Evolutionary conservation across 2,329 filamentous ascomycete species (phyloP).

Genomic region (Parastagonospora avenae): DNA sequence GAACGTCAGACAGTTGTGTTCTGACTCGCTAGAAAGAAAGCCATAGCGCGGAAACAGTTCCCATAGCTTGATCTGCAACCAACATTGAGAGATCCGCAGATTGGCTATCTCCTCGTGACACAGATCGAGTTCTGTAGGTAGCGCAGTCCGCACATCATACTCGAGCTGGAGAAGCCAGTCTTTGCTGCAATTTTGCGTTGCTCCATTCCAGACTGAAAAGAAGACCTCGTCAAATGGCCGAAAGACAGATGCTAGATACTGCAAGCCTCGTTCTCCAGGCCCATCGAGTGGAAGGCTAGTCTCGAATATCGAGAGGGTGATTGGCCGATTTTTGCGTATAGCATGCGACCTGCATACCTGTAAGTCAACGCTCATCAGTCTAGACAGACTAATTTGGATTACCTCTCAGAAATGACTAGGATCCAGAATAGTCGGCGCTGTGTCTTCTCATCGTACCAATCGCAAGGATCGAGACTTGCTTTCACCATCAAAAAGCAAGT

Average conservation of each 20-base stretch:
- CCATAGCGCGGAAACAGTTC: slow-evolving; percentile 64
- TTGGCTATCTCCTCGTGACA: slow-evolving; percentile 62
- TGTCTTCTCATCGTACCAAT: slow-evolving; percentile 17
- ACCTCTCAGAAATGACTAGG: slow-evolving; percentile 34
- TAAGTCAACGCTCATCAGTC: neutral
- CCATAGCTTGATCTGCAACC: slow-evolving; percentile 69
- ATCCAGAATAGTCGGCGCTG: slow-evolving; percentile 30
- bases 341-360: slow-evolving; percentile 65
- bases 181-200: slow-evolving; percentile 61
- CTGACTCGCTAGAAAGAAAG: slow-evolving; percentile 53
- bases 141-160: slow-evolving; percentile 64
- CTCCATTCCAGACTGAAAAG: slow-evolving; percentile 70
- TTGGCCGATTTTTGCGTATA: slow-evolving; percentile 70
- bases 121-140: slow-evolving; percentile 58
- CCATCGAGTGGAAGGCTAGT: slow-evolving; percentile 65
- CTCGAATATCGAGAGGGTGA: slow-evolving; percentile 73
- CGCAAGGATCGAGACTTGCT: slow-evolving; percentile 1
- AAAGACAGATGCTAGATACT: slow-evolving; percentile 66
- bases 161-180: slow-evolving; percentile 64
- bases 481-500: slow-evolving; percentile 58
- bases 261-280: slow-evolving; percentile 62
- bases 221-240: slow-evolving; percentile 70
- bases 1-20: slow-evolving; percentile 63
- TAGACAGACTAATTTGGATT: neutral
- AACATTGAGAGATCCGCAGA: slow-evolving; percentile 65